Evolutionary conservation across 2,329 filamentous ascomycete genomes (phyloP).

Genomic region (Colletotrichum sansevieriae): DNA sequence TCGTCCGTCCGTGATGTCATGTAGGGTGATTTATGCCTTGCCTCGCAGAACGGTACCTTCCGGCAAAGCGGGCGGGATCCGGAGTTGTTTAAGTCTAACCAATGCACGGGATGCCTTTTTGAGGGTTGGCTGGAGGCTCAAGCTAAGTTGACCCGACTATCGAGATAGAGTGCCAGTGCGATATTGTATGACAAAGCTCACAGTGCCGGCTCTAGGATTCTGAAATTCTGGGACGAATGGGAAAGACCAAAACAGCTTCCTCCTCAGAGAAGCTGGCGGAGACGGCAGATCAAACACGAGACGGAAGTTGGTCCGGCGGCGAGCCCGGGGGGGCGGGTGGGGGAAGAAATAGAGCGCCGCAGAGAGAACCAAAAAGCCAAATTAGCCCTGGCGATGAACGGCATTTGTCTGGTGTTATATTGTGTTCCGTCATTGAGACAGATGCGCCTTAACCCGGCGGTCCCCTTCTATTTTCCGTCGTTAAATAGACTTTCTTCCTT

Average conservation of each 20-base stretch:
- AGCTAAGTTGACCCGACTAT: conserved; percentile 3
- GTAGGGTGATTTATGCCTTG: not conserved
- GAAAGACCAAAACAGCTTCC: not conserved
- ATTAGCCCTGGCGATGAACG: conserved; percentile 12
- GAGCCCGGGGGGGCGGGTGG: not conserved
- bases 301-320: not conserved
- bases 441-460: conserved; percentile 15
- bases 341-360: conserved; percentile 3
- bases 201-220: not conserved
- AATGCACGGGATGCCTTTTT: conserved; percentile 17
- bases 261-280: not conserved
- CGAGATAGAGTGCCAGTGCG: conserved; percentile 7
- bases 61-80: not conserved
- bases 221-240: conserved; percentile 12
- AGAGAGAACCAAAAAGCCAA: conserved; percentile 1
- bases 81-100: conserved; percentile 14
- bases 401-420: conserved; percentile 11
- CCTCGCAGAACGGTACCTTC: not conserved
- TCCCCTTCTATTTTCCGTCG: conserved; percentile 34
- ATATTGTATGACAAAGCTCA: not conserved
- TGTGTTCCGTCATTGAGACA: conserved; percentile 10
- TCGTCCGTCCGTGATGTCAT: not conserved
- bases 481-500: conserved; percentile 30
- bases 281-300: not conserved
- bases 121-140: conserved; percentile 6